These are phyloP conservation scores for Wickerhamomyces sp. DNA, from an alignment of 1,139 yeast species.

Conservation along the genomic window DNA sequence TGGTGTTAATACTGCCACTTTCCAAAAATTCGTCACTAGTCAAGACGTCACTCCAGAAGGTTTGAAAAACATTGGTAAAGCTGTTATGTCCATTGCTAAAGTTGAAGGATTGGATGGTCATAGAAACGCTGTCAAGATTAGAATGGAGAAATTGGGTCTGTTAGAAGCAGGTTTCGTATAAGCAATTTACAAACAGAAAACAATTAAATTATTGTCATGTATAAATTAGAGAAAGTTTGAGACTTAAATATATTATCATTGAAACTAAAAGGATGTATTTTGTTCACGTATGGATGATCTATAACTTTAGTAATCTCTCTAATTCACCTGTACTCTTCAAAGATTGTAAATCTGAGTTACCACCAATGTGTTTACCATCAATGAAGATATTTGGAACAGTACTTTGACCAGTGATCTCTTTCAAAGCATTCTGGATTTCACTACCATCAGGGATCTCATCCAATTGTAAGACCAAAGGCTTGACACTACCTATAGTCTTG, in stretches of 20 bases:
- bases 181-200: not conserved
- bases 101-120: slow-evolving; percentile 97
- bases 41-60: slow-evolving; percentile 89
- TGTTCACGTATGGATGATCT: too few species aligned
- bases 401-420: slow-evolving; percentile 76
- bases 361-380: slow-evolving; percentile 89
- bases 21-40: slow-evolving; percentile 91
- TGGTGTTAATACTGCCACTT: slow-evolving; percentile 94
- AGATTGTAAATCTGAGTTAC: slow-evolving; percentile 79
- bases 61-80: slow-evolving; percentile 79
- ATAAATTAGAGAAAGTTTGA: too few species aligned
- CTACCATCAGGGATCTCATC: slow-evolving; percentile 53
- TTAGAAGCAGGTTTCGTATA: slow-evolving; percentile 28
- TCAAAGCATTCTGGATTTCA: slow-evolving; percentile 76
- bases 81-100: slow-evolving; percentile 95
- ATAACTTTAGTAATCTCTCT: slow-evolving; percentile 29
- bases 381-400: slow-evolving; percentile 94
- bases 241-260: too few species aligned
- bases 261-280: too few species aligned
- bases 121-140: slow-evolving; percentile 89
- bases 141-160: slow-evolving; percentile 75
- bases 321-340: slow-evolving; percentile 41
- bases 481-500: slow-evolving; percentile 35
- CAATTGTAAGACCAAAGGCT: slow-evolving; percentile 63
- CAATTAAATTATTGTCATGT: too few species aligned